A percentile compares a stretch with the other conserved stretches of the same genome.
These are phyloP conservation scores for Carex kokanica DNA, from an alignment of 176 grass and related monocot species.

Conservation along the genomic window DNA sequence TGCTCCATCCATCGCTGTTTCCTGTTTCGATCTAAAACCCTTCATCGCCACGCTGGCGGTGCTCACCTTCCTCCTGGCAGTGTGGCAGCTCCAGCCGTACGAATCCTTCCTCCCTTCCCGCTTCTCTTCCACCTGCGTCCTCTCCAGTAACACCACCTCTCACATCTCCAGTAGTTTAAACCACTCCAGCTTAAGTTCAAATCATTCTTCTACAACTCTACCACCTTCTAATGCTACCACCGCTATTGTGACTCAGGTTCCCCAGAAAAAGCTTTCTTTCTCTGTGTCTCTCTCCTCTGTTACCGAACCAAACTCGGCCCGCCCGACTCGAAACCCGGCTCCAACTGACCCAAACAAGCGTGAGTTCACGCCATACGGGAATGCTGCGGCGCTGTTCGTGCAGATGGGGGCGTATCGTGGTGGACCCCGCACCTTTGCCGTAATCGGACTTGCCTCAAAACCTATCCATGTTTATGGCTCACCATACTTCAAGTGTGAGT, in stretches of 20 bases:
- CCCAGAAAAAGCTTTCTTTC: not conserved
- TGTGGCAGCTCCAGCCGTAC: constrained; percentile 91
- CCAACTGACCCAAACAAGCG: constrained; percentile 55
- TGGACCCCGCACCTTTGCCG: constrained; percentile 61
- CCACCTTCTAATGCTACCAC: not conserved
- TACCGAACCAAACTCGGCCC: not conserved
- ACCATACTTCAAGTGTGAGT: constrained; percentile 97
- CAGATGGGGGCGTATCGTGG: constrained; percentile 89
- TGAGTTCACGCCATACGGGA: constrained; percentile 58
- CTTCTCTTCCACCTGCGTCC: constrained; percentile 28
- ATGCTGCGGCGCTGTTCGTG: constrained; percentile 76
- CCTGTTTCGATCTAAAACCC: constrained; percentile 69
- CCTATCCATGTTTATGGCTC: constrained; percentile 67
- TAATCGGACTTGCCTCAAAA: constrained; percentile 78
- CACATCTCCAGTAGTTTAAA: not conserved
- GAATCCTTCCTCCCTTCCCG: constrained; percentile 40
- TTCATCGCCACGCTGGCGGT: constrained; percentile 66
- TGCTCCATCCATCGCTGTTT: constrained; percentile 22
- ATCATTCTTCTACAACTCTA: not conserved
- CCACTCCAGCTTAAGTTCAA: not conserved
- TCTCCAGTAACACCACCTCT: not conserved
- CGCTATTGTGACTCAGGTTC: not conserved
- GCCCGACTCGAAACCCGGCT: not conserved
- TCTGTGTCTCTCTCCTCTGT: not conserved
- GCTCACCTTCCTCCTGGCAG: constrained; percentile 59